Conservation (phyloP, 225 moss, liverwort and hornwort species). For the Climacium dendroides region DNA sequence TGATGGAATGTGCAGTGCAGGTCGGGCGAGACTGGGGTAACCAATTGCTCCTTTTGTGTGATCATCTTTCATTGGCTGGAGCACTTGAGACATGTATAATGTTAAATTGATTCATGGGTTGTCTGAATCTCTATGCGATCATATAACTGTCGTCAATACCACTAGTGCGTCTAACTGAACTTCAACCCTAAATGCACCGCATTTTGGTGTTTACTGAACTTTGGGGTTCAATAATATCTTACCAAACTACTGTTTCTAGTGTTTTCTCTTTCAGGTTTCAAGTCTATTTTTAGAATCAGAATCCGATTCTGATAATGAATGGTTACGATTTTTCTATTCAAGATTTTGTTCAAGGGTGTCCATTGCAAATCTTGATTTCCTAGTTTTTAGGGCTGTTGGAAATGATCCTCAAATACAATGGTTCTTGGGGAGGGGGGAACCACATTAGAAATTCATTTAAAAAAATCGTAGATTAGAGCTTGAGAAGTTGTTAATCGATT, state of each 20-base stretch:
- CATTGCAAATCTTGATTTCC: background rate
- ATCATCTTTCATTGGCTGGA: background rate
- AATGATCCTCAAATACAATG: background rate
- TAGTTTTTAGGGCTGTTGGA: background rate
- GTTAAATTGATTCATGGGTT: background rate
- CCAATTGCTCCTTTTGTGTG: background rate
- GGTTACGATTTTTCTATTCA: background rate
- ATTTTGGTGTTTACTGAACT: background rate
- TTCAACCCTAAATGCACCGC: background rate
- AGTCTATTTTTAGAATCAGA: background rate
- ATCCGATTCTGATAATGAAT: background rate
- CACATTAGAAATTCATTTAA: background rate
- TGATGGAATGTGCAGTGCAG: conserved; percentile 54
- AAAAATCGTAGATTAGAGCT: too few relatives aligned
- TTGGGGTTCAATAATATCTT: background rate
- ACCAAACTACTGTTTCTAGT: background rate
- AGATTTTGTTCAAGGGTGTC: background rate
- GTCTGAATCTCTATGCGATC: background rate
- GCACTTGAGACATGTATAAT: background rate
- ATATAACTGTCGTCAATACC: background rate
- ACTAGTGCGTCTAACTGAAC: background rate
- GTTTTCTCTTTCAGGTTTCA: background rate
- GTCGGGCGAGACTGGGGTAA: conserved; percentile 65
- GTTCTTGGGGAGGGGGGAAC: background rate
- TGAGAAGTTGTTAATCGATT: background rate